A percentile compares a stretch with the other conserved stretches of the same genome.
These are phyloP conservation scores for Corynascus novoguineensis DNA, from an alignment of 495 filamentous ascomycete species.

Conservation along the genomic window DNA sequence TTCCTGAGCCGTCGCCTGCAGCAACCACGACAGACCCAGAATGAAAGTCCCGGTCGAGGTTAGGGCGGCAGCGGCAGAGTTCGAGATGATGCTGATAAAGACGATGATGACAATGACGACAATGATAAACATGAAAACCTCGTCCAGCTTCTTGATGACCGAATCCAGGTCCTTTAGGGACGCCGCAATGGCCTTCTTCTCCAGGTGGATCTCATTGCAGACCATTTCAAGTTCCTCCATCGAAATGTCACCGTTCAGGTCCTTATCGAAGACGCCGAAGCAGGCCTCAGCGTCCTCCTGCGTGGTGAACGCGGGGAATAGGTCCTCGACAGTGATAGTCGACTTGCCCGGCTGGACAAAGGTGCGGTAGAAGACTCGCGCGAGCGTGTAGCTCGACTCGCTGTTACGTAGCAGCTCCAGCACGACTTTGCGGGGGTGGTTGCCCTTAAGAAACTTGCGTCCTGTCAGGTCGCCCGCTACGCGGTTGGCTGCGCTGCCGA, in stretches of 20 bases:
- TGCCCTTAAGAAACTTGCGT: constrained; percentile 62
- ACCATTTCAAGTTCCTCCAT: constrained; percentile 93
- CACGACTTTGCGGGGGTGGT: constrained; percentile 80
- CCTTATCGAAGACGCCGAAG: constrained; percentile 91
- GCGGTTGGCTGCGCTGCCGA: constrained; percentile 82
- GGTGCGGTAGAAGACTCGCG: constrained; percentile 86
- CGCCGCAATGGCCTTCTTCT: constrained; percentile 91
- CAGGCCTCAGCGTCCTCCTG: constrained; percentile 86
- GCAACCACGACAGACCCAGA: constrained; percentile 85
- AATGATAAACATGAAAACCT: constrained; percentile 83
- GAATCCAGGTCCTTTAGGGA: constrained; percentile 93
- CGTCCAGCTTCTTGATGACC: constrained; percentile 85
- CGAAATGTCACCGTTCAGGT: constrained; percentile 94
- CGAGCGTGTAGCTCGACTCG: constrained; percentile 74
- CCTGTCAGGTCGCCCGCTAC: constrained; percentile 96
- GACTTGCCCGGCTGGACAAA: constrained; percentile 71
- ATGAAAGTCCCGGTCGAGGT: constrained; percentile 82
- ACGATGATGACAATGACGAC: constrained; percentile 72
- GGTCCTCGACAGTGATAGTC: constrained; percentile 67
- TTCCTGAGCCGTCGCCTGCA: constrained; percentile 88
- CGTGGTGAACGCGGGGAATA: constrained; percentile 75
- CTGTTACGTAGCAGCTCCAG: constrained; percentile 69
- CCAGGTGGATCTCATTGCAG: constrained; percentile 89
- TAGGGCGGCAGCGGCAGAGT: constrained; percentile 75
- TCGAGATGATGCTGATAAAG: constrained; percentile 82